phyloP scores from a whole-genome alignment of 1,284 basidiomycete genomes.

The Cutaneotrichosporon mucoides region DNA sequence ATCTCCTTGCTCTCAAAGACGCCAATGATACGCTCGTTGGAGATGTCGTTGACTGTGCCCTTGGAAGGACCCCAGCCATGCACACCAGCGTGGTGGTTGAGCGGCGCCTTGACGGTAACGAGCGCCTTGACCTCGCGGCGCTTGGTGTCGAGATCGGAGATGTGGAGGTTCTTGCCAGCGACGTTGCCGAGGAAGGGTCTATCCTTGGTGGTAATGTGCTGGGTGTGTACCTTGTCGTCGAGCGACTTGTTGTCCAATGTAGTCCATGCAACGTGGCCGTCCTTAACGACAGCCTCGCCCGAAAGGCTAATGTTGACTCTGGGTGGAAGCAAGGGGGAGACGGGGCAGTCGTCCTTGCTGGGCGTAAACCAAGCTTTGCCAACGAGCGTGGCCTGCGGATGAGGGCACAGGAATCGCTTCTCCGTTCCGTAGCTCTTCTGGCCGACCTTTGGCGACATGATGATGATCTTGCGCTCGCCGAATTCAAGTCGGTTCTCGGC shows the following conservation, averaged over 20 bases:
- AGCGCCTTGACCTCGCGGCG: slow-evolving; percentile 79
- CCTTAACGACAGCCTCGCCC: slow-evolving; percentile 75
- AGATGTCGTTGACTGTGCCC: slow-evolving; percentile 60
- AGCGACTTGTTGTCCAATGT: slow-evolving; percentile 36
- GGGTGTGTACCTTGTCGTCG: slow-evolving; percentile 39
- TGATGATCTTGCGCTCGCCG: slow-evolving; percentile 87
- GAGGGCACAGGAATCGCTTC: slow-evolving; percentile 93
- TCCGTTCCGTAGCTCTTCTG: slow-evolving; percentile 97
- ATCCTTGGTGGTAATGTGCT: slow-evolving; percentile 30
- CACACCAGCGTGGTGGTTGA: slow-evolving; percentile 46
- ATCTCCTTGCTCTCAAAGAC: slow-evolving; percentile 85
- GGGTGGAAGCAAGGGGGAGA: slow-evolving; percentile 58
- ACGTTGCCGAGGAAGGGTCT: slow-evolving; percentile 44
- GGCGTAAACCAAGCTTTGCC: slow-evolving; percentile 86
- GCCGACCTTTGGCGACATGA: slow-evolving; percentile 93
- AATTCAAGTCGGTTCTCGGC: slow-evolving; percentile 80
- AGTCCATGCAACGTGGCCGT: slow-evolving; percentile 41
- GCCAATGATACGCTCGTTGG: slow-evolving; percentile 67
- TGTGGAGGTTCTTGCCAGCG: slow-evolving; percentile 44
- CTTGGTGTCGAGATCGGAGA: slow-evolving; percentile 45
- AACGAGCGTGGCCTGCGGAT: slow-evolving; percentile 89
- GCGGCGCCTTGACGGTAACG: slow-evolving; percentile 80
- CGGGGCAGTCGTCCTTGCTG: slow-evolving; percentile 37
- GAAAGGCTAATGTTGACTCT: slow-evolving; percentile 84
- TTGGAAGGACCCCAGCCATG: slow-evolving; percentile 26